phyloP scores from a whole-genome alignment of 2,329 filamentous ascomycete genomes.

The Thelonectria olida region DNA sequence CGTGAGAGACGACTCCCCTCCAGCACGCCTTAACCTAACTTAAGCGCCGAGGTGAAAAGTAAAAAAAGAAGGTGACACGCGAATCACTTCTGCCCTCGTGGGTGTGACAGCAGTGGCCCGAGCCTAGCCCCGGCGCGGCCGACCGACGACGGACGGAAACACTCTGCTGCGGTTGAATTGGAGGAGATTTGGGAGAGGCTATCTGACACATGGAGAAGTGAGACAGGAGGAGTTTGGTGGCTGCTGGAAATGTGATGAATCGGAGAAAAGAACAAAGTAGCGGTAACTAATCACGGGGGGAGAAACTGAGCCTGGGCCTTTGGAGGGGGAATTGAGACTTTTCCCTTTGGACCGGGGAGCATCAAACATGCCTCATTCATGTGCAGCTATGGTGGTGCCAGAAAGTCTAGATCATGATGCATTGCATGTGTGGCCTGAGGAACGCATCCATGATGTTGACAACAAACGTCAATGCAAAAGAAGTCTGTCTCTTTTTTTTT shows the following conservation, averaged over 20 bases:
- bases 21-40: background rate
- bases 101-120: conserved; percentile 30
- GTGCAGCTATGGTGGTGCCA: background rate
- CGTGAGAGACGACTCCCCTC: background rate
- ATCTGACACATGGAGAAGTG: background rate
- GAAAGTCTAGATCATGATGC: background rate
- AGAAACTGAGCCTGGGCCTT: too few relatives aligned
- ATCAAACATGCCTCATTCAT: background rate
- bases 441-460: background rate
- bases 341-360: background rate
- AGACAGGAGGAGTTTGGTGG: background rate
- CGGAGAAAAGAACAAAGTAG: background rate
- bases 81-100: conserved; percentile 25
- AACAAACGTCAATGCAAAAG: background rate
- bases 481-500: too few relatives aligned
- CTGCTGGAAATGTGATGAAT: background rate
- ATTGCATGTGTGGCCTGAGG: background rate
- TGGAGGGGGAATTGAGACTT: background rate
- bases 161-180: too few relatives aligned
- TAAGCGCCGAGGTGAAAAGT: conserved; percentile 34
- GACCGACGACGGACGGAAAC: background rate
- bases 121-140: conserved; percentile 29
- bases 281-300: background rate
- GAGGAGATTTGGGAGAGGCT: conserved; percentile 7
- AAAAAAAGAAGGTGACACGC: conserved; percentile 16